Conservation (phyloP, 1,284 basidiomycete genomes). For the Tilletia walkeri region DNA sequence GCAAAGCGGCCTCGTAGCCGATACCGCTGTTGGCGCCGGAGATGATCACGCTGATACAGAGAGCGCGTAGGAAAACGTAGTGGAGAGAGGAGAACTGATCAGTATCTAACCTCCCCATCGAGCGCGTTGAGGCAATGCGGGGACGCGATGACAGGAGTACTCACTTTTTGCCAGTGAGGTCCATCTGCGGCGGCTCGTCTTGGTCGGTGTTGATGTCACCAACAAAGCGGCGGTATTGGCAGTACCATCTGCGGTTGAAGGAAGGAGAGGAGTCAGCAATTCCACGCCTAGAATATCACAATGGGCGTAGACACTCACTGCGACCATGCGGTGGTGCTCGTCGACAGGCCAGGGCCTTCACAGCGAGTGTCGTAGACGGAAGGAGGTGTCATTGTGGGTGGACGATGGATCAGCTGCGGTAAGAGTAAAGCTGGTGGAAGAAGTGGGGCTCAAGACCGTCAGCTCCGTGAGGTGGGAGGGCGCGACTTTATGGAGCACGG, state of each 20-base stretch:
- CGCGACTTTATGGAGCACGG: no score
- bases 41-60: constrained; percentile 30
- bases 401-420: neutral
- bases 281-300: no score
- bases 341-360: constrained; percentile 36
- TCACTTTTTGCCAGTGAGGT: constrained; percentile 35
- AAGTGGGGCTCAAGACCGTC: no score
- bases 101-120: neutral
- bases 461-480: no score
- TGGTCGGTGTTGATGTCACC: constrained; percentile 21
- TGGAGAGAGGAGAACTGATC: neutral
- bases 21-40: constrained; percentile 43
- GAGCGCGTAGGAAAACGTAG: neutral
- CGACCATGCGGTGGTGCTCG: constrained; percentile 32
- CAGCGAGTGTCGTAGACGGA: constrained; percentile 45
- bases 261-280: neutral
- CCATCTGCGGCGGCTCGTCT: constrained; percentile 21
- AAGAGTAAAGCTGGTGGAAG: no score
- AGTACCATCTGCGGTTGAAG: constrained; percentile 20
- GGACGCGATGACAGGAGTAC: neutral
- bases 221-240: constrained; percentile 25
- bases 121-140: neutral
- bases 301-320: neutral
- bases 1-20: constrained; percentile 37
- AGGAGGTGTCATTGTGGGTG: constrained; percentile 21